Evolutionary conservation across 192 early-diverging fungal species (phyloP).

Genomic region (Dissophora ornata): DNA sequence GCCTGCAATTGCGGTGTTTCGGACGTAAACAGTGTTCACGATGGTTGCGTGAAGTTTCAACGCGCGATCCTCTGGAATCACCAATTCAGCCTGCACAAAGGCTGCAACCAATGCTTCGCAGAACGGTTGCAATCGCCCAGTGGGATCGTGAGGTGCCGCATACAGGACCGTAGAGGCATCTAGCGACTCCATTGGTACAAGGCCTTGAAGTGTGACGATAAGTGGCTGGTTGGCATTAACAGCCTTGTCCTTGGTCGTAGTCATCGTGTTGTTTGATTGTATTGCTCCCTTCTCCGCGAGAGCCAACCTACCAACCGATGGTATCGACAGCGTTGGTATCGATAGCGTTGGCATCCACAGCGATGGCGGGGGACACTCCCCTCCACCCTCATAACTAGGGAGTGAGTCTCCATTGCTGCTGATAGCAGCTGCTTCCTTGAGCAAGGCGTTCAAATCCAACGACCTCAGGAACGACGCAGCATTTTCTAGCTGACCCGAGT

Average conservation of each 20-base stretch:
- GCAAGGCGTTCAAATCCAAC: background rate
- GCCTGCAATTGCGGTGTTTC: background rate
- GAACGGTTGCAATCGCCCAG: constrained; percentile 2
- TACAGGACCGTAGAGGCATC: constrained; percentile 2
- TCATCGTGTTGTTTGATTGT: background rate
- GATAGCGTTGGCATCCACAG: no score
- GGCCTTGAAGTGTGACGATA: constrained; percentile 1
- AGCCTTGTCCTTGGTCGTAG: background rate
- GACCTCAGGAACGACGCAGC: background rate
- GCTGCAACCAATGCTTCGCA: background rate
- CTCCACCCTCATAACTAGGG: no score
- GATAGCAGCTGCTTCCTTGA: background rate
- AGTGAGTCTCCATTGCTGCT: no score
- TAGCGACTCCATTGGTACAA: constrained; percentile 5
- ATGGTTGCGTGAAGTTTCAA: constrained; percentile 12
- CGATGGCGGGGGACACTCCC: no score
- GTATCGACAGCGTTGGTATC: no score
- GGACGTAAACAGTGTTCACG: constrained; percentile 8
- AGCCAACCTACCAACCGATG: no score
- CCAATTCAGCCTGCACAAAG: constrained; percentile 7
- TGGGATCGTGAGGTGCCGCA: background rate
- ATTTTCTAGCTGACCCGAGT: background rate
- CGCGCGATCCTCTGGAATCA: background rate
- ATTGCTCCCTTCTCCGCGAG: no score
- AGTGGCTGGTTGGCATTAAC: background rate